phyloP scores from a whole-genome alignment of 83 land plant species.

The Thuja plicata region DNA sequence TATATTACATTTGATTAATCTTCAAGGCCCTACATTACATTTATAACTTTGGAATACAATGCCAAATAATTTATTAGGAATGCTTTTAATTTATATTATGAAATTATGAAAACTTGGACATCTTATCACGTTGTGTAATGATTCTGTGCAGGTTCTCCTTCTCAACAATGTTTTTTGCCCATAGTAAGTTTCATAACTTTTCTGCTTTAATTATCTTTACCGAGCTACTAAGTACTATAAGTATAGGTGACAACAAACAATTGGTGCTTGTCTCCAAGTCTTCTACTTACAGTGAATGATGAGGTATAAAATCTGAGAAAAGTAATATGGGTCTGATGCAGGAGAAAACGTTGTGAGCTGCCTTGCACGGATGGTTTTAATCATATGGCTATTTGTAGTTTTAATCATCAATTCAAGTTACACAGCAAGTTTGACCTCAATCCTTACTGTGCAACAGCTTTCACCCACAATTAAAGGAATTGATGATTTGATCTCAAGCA shows the following conservation, averaged over 20 bases:
- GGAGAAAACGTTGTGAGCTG: slow-evolving; percentile 86
- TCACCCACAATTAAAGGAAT: slow-evolving; percentile 77
- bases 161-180: slow-evolving; percentile 76
- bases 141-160: slow-evolving; percentile 73
- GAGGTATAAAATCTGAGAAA: neutral
- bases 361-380: slow-evolving; percentile 75
- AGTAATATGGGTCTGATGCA: slow-evolving; percentile 22
- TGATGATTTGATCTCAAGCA: slow-evolving; percentile 72
- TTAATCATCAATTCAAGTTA: slow-evolving; percentile 90
- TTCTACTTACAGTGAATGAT: neutral
- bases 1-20: too few relatives aligned
- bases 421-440: slow-evolving; percentile 95
- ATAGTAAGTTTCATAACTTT: slow-evolving; percentile 51
- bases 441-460: slow-evolving; percentile 91
- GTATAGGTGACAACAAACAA: too few relatives aligned
- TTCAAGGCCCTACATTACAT: neutral
- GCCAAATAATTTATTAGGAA: neutral
- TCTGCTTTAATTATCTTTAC: neutral
- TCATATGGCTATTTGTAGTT: slow-evolving; percentile 96
- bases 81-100: neutral
- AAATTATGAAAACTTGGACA: neutral
- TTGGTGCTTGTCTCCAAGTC: neutral
- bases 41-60: neutral
- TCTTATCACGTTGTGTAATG: slow-evolving; percentile 5
- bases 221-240: too few relatives aligned